Base-by-base conservation (phyloP, 176 grass and related monocot species). In the Secale cereale region DNA sequence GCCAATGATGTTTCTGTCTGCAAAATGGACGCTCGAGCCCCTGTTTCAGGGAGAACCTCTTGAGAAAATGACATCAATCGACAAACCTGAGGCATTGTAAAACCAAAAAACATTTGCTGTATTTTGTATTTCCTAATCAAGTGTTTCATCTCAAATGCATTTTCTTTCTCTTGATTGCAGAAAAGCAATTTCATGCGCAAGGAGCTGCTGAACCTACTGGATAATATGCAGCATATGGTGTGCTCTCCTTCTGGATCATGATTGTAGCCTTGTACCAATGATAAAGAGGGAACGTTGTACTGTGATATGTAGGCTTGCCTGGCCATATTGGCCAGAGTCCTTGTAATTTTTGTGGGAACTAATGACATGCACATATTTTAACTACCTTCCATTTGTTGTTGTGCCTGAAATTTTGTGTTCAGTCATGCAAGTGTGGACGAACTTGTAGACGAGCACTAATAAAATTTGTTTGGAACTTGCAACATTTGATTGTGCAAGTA, bases 1-100 rank as follows among this genome's bases (percentile, higher is more conserved):
- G 48, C 72, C 15, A 14, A 3, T 71, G 76, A 91, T 75, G 77
- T 84, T 94, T 79, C 31, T 91, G 83, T 87, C 86, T 87, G 92
- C 83, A 91, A 86, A 86, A 88, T 91, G 83, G 86, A 91, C 81
- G 57, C 59, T 71, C 43, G 41, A 79, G 50, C 50, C 61, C 78
- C 39, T 80, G 61, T 20, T 66, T 48, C 63, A 65, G 26, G 61
- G 61, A 66, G 61, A 66, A 80, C 39, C 61, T 77, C 74, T 56
- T 2, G 32, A 57, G 56, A 25, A 36, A 22, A 72, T 88, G 74
- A 73, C 80, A 73, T 40, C 20, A 64, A 71, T 25, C 2, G 68
- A 71, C 68, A 40, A 40, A 6, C n/a, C 35, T 41, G 68, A 71
- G 68, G 22, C 68, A 71, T 30, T 8, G 7, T 33, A 32, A 17